phyloP scores from a whole-genome alignment of 1,284 basidiomycete species.

The Austroboletus niveus region DNA sequence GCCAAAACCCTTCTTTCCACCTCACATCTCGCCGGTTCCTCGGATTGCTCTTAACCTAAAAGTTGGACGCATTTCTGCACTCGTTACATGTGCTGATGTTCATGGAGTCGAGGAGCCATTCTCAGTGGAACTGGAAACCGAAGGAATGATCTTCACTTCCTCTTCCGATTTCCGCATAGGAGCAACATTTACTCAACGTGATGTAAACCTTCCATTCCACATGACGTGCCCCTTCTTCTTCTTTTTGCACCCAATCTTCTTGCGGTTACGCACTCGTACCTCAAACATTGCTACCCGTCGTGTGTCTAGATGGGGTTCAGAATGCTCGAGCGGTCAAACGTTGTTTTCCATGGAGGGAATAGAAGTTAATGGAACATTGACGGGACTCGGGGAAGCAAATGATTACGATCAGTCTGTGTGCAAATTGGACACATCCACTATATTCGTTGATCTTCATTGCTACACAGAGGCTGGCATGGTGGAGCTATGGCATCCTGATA shows the following conservation, averaged over 20 bases:
- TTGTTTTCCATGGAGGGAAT: slow-evolving; percentile 58
- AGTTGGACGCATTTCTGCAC: slow-evolving; percentile 46
- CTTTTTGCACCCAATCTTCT: slow-evolving; percentile 44
- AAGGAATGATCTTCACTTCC: slow-evolving; percentile 43
- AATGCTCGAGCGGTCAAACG: slow-evolving; percentile 44
- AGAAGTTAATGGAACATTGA: slow-evolving; percentile 44
- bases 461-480: slow-evolving; percentile 62
- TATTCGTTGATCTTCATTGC: slow-evolving; percentile 50
- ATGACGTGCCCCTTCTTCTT: slow-evolving; percentile 38
- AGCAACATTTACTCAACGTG: slow-evolving; percentile 17
- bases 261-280: slow-evolving; percentile 41
- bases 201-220: slow-evolving; percentile 35
- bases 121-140: slow-evolving; percentile 50
- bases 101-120: slow-evolving; percentile 39
- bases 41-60: slow-evolving; percentile 47
- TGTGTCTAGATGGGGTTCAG: slow-evolving; percentile 31
- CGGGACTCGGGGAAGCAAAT: slow-evolving; percentile 47
- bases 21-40: slow-evolving; percentile 47
- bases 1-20: slow-evolving; percentile 26
- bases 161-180: slow-evolving; percentile 35
- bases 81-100: slow-evolving; percentile 45
- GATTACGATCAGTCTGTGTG: slow-evolving; percentile 42
- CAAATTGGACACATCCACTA: slow-evolving; percentile 49
- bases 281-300: slow-evolving; percentile 19
- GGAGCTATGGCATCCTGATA: slow-evolving; percentile 73